phyloP scores from a whole-genome alignment of 1,284 basidiomycete genomes.

The Malassezia pachydermatis region DNA sequence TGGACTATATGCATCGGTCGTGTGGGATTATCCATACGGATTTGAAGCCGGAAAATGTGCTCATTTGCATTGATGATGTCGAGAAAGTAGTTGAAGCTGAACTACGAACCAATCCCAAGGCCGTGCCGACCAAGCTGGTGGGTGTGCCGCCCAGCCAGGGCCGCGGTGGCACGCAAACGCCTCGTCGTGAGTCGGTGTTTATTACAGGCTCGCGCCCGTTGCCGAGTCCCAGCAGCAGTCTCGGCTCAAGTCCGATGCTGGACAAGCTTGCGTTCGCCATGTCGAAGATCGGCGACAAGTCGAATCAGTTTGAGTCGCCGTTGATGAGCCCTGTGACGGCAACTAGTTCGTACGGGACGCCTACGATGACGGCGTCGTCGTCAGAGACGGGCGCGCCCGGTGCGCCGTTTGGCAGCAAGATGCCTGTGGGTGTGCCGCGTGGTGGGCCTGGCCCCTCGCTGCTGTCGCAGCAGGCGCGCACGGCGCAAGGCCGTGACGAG shows the following conservation, averaged over 20 bases:
- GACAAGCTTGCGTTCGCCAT: constrained; percentile 88
- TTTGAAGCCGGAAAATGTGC: constrained; percentile 94
- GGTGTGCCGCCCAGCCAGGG: constrained; percentile 92
- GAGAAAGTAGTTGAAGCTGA: constrained; percentile 84
- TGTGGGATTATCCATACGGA: constrained; percentile 78
- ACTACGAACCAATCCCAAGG: constrained; percentile 57
- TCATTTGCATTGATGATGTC: constrained; percentile 94
- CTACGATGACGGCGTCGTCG: not conserved
- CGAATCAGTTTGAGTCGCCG: not conserved
- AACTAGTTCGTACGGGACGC: constrained; percentile 47
- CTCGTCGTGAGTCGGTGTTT: constrained; percentile 71
- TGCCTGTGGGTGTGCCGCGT: constrained; percentile 20
- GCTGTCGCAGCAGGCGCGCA: constrained; percentile 63
- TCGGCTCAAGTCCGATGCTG: constrained; percentile 65
- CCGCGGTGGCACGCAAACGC: constrained; percentile 92
- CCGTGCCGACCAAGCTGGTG: constrained; percentile 67
- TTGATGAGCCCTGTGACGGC: not conserved
- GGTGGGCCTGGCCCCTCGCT: constrained; percentile 59
- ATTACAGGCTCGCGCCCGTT: constrained; percentile 91
- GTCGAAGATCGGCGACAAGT: constrained; percentile 54
- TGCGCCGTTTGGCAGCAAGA: constrained; percentile 54
- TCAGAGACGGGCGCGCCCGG: not conserved
- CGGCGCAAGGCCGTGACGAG: not conserved
- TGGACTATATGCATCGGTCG: constrained; percentile 94
- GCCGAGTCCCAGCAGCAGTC: constrained; percentile 65